phyloP scores from a whole-genome alignment of 208 protist species.

The Wallacemonas rigidus region DNA sequence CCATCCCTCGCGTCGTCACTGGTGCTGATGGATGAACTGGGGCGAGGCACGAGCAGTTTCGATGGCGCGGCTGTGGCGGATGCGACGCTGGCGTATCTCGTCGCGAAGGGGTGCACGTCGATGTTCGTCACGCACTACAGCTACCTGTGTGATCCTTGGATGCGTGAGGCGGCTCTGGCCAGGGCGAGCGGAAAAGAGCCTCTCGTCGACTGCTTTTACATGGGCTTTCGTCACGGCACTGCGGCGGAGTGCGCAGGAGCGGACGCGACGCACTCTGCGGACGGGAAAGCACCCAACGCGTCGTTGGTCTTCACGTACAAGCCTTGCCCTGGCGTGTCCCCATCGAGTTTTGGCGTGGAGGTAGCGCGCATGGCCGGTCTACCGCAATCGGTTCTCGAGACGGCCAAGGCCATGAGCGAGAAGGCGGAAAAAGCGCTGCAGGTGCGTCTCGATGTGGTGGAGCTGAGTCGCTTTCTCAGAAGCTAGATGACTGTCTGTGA shows the following conservation, averaged over 20 bases:
- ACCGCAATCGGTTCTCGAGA: slow-evolving; percentile 58
- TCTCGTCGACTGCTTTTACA: slow-evolving; percentile 81
- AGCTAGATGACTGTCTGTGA: neutral
- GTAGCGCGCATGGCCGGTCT: slow-evolving; percentile 87
- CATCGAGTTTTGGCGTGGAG: slow-evolving; percentile 91
- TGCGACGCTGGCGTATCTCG: slow-evolving; percentile 91
- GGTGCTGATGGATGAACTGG: slow-evolving; percentile 97
- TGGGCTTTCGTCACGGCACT: slow-evolving; percentile 60
- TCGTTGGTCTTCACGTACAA: slow-evolving; percentile 86
- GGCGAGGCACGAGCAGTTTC: slow-evolving; percentile 94
- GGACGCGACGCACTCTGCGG: slow-evolving; percentile 61
- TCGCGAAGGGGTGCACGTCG: slow-evolving; percentile 57
- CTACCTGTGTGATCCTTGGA: slow-evolving; percentile 67
- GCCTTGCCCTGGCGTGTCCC: slow-evolving; percentile 74
- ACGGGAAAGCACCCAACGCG: slow-evolving; percentile 10
- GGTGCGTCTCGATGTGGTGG: slow-evolving; percentile 26
- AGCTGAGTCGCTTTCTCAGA: slow-evolving; percentile 27
- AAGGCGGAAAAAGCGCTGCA: slow-evolving; percentile 48
- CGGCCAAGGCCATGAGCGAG: slow-evolving; percentile 56
- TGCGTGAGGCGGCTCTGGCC: neutral
- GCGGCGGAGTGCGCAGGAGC: slow-evolving; percentile 7
- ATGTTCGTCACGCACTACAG: slow-evolving; percentile 97
- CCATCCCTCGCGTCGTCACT: slow-evolving; percentile 76
- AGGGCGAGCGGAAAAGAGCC: neutral
- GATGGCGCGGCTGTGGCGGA: slow-evolving; percentile 95